A percentile compares a stretch with the other conserved stretches of the same genome.
Evolutionary conservation across 768 basidiomycete genomes (phyloP).

Genomic region (Glaciozyma martinii): DNA sequence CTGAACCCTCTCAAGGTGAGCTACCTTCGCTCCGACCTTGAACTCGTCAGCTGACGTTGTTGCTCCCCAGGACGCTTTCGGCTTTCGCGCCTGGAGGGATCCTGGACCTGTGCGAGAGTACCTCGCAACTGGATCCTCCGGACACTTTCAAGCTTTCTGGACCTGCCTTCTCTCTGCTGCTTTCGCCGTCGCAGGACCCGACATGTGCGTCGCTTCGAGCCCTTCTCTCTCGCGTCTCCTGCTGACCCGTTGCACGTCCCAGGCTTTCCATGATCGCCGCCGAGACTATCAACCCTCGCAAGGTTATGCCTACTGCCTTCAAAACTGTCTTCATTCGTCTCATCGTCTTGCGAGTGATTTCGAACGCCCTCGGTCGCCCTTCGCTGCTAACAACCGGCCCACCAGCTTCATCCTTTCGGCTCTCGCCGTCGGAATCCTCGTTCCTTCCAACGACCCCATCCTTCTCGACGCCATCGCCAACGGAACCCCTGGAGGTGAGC

Average conservation of each 20-base stretch:
- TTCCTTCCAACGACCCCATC: conserved; percentile 60
- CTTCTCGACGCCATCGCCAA: not conserved
- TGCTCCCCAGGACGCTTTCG: conserved; percentile 14
- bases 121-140: not conserved
- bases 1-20: no score
- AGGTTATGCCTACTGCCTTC: conserved; percentile 51
- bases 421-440: conserved; percentile 68
- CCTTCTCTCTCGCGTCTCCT: conserved; percentile 19
- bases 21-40: no score
- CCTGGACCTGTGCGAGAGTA: conserved; percentile 37
- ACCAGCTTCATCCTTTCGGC: conserved; percentile 52
- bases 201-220: conserved; percentile 11
- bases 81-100: conserved; percentile 38
- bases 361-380: no score
- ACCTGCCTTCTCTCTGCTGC: conserved; percentile 48
- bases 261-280: conserved; percentile 41
- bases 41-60: no score
- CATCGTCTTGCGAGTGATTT: conserved; percentile 47
- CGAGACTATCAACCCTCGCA: conserved; percentile 44
- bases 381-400: no score
- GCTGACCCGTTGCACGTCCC: not conserved
- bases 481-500: not conserved
- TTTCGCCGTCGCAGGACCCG: conserved; percentile 52
- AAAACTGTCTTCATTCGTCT: conserved; percentile 62
- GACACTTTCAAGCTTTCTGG: conserved; percentile 31